Evolutionary conservation across 75 land plant species (phyloP), one percentile per base, ranked within the genome.

Genomic region (Cupressus sempervirens): DNA sequence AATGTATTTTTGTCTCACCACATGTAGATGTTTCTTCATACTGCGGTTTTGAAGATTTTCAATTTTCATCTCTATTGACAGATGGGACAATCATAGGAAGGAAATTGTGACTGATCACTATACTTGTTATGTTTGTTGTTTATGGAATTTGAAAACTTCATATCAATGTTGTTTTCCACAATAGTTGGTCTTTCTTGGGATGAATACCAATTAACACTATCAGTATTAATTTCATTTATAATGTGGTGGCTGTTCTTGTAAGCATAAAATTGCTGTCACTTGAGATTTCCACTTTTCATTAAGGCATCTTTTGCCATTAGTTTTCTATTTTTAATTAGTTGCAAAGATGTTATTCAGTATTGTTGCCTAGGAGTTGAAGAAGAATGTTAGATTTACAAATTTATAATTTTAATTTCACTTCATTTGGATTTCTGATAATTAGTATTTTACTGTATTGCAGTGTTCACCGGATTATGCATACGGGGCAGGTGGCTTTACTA

Each of bases 401-500:
- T 73, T 83, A 68, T 35, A 70, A 23, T 53, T 48, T 54, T 56
- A 36, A 35, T 73, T 23, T 73, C 43, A 6, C 53, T 18, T 76
- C 40, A 8, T 76, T 41, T 40, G n/a, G 45, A 23, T 36, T 38
- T 76, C 23, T 76, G 41, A 76, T 73, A 23, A 76, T 36, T 11
- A 20, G 0, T 26, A 26, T 14, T 80, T 86, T 20, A 54, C 53
- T 32, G 76, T 34, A 45, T 18, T 84, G 77, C 88, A 97, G 99
- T 97, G 99, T 93, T 86, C 99, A 16, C 98, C 99, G 38, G 99
- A 97, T 84, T 97, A 94, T 91, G 99, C 95, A 38, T 97, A 97
- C 86, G 99, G 99, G 35, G 45, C 92, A 43, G 43, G 85, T 84
- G 99, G 98, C 48, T 97, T 96, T 79, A 93, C 94, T 46, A 90